Conservation (phyloP, 495 filamentous ascomycete species). For the Terfezia boudieri region DNA sequence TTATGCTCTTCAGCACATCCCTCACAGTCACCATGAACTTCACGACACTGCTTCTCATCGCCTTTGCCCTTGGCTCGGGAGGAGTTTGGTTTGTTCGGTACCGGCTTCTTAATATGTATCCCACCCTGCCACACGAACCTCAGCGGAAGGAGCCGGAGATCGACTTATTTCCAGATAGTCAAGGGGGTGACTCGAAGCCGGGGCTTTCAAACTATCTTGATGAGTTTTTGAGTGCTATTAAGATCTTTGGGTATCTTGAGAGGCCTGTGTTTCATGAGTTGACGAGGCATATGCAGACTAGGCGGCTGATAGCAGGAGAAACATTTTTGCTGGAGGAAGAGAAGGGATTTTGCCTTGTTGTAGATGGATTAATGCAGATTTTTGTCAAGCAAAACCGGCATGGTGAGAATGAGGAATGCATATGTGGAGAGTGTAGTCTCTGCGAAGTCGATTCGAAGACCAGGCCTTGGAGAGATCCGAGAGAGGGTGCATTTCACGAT, state of each 20-base stretch:
- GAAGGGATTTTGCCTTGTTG: conserved; percentile 92
- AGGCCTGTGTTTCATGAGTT: conserved; percentile 93
- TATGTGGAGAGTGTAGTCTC: conserved; percentile 11
- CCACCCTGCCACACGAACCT: conserved; percentile 74
- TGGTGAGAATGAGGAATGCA: conserved; percentile 20
- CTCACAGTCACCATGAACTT: conserved; percentile 96
- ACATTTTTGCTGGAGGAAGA: conserved; percentile 89
- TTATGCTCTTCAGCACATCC: conserved; percentile 85
- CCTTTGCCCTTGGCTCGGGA: conserved; percentile 51
- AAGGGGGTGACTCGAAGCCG: conserved; percentile 73
- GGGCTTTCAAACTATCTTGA: conserved; percentile 88
- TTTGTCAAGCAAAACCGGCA: conserved; percentile 80
- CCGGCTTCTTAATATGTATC: conserved; percentile 86
- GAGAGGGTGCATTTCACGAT: conserved; percentile 34
- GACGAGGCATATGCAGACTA: conserved; percentile 91
- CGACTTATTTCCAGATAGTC: conserved; percentile 79
- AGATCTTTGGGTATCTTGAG: conserved; percentile 94
- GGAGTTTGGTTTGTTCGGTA: conserved; percentile 87
- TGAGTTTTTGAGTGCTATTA: conserved; percentile 97
- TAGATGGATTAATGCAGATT: conserved; percentile 91
- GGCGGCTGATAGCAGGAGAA: conserved; percentile 81
- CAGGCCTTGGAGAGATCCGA: conserved; percentile 3
- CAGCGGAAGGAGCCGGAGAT: conserved; percentile 89
- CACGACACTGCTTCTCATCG: conserved; percentile 75
- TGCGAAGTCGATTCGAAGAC: conserved; percentile 1